Evolutionary conservation across 2,329 filamentous ascomycete genomes (phyloP).

Genomic region (Arthrinium puccinioides): DNA sequence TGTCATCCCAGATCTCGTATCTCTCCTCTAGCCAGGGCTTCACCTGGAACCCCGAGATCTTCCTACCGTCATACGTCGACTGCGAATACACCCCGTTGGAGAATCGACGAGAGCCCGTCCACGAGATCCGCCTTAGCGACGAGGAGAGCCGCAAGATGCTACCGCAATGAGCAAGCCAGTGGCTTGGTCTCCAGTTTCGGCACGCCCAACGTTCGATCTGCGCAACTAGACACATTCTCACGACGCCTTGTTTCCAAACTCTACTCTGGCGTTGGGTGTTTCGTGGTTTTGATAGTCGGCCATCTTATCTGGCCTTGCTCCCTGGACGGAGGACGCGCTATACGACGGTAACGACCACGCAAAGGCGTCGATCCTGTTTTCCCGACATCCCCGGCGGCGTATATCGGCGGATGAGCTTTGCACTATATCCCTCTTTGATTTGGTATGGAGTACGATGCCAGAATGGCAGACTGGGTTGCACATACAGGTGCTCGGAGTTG

Average conservation of each 20-base stretch:
- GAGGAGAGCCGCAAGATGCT: conserved; percentile 66
- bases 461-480: too few species aligned
- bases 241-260: not conserved
- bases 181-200: not conserved
- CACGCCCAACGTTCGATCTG: not conserved
- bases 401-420: not conserved
- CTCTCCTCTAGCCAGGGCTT: conserved; percentile 75
- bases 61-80: conserved; percentile 71
- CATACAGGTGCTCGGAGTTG: too few species aligned
- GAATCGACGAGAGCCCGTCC: conserved; percentile 66
- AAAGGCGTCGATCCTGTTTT: too few species aligned
- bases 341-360: not conserved
- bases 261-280: not conserved
- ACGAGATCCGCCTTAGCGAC: conserved; percentile 71
- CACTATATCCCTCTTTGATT: not conserved
- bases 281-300: not conserved
- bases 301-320: not conserved
- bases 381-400: not conserved
- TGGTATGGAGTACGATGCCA: not conserved
- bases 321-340: not conserved
- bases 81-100: conserved; percentile 70
- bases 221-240: not conserved
- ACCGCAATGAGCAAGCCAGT: conserved; percentile 42
- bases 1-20: conserved; percentile 59
- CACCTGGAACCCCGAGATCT: conserved; percentile 80